Conservation (phyloP, 352 stramenopile genomes). For the Pythium folliculosum region DNA sequence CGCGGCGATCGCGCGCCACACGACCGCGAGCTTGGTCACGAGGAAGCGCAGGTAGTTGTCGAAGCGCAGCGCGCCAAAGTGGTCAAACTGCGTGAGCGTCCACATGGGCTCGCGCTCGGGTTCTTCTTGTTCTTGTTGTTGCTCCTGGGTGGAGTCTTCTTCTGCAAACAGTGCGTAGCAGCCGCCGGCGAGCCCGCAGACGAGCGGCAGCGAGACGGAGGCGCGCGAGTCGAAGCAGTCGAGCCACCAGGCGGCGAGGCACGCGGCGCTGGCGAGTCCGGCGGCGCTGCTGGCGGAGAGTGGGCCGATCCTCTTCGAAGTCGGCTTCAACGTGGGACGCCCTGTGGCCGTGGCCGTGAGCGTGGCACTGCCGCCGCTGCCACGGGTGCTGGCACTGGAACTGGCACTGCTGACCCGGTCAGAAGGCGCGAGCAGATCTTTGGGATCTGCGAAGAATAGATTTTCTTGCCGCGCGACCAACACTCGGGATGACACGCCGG, state of each 20-base stretch:
- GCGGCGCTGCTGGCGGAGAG: not conserved
- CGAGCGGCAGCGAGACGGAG: not conserved
- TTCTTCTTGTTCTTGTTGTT: conserved; percentile 4
- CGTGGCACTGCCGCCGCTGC: too few species aligned
- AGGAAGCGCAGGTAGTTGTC: conserved; percentile 22
- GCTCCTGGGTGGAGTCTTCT: not conserved
- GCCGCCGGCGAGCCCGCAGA: conserved; percentile 1
- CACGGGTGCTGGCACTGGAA: not conserved
- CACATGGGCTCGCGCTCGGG: conserved; percentile 11
- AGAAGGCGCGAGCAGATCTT: conserved; percentile 9
- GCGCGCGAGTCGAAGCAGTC: not conserved
- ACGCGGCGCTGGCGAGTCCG: conserved; percentile 1
- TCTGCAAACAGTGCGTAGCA: not conserved
- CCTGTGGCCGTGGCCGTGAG: not conserved
- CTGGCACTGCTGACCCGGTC: not conserved
- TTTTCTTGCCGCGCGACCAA: conserved; percentile 18
- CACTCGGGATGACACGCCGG: conserved; percentile 12
- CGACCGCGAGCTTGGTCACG: conserved; percentile 21
- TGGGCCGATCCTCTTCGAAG: conserved; percentile 16
- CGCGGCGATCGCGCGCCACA: conserved; percentile 28
- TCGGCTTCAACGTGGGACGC: conserved; percentile 3
- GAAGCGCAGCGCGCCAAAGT: conserved; percentile 20
- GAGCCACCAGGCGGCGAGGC: not conserved
- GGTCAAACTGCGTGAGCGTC: conserved; percentile 25
- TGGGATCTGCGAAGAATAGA: not conserved